Evolutionary conservation across 2,329 filamentous ascomycete genomes (phyloP), one percentile per base, ranked within the genome.

Genomic region (Hypoxylon sp.): DNA sequence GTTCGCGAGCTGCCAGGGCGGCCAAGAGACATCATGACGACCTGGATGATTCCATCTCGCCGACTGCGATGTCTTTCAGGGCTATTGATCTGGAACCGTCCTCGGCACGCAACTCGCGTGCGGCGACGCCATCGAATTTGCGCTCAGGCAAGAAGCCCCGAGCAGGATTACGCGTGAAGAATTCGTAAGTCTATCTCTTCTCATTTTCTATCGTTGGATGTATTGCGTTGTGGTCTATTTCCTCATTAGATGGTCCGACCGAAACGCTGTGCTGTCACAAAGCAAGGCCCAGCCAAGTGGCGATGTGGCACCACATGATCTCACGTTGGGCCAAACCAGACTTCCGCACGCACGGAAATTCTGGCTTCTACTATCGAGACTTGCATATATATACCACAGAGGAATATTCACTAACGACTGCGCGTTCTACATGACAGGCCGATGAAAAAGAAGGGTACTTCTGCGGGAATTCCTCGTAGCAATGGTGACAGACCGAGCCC

Each of bases 391-490:
- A 60, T 45, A 65, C 54, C 25, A 23, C 50, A 48, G 56, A 46
- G 48, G 21, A 25, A 46, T 12, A 57, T 56, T 72, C 53, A 71
- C 69, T 74, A 64, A 75, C 65, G 23, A 43, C 30, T 46, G 30
- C 58, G 45, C 52, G 25, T 50, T 63, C 29, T 64, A 56, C 60
- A 53, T 58, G 62, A 56, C 76, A 94, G 91, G 71, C 91, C 91
- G 46, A 85, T 90, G 78, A 94, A 94, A 82, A 93, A 91, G 81
- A 91, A 90, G 78, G 84, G 88, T 71, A 87, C 88, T 70, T 86
- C 88, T 71, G 90, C 89, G 76, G 91, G 90, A 74, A 84, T 92
- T 76, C 86, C 90, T 75, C 87, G 88, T 74, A 80, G 83, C 71
- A 85, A 85, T 81, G 88, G 88, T 78, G 89, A 90, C 78, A 84